Evolutionary conservation across 1,284 basidiomycete species (phyloP), one percentile per base, ranked within the genome.

Genomic region (Lignosus rhinocerotis): DNA sequence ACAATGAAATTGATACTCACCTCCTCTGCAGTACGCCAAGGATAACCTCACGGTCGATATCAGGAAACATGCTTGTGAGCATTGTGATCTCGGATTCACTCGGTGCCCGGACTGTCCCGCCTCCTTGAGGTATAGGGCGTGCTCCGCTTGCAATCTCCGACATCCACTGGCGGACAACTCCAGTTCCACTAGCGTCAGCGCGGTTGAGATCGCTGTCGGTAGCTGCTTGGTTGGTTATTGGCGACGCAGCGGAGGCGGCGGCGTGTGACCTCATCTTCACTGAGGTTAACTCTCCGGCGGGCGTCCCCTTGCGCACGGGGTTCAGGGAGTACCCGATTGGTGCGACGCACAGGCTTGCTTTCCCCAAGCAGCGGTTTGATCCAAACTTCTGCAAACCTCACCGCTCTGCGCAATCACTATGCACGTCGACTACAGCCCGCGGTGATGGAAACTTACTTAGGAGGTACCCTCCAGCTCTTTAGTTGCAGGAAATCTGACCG

Each of bases 41-140:
- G n/a, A 94, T 76, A n/a, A 85, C 80, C 50, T 91, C 88, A 53
- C 92, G 78, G 31, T 82, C 81, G 34, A 92, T 70, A 69, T 91
- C 85, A 16, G 93, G 93, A 71, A 96, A 96, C 89, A 96, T 94
- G 53, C 74, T 81, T 50, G 82, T 83, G 60, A 95, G 69, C 48
- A 90, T 86, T 19, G 77, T 74, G 49, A 94, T 90, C 75, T 95
- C 93, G 33, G 81, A 76, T 46, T 93, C 90, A 42, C 80, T 80
- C 1, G 92, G 89, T 14, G 86, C 85, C 48, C 90, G 81, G 53
- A 91, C 78, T 31, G 66, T 69, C 5, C 65, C 87, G 80, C 48
- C 79, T 47, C 53, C 72, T 55, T 54, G 66, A 55, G 67, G 80
- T 72, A 50, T 82, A 79, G 45, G 80, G 70, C 63, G 47, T 11